Evolutionary conservation across 1,284 basidiomycete species (phyloP).

Genomic region (Ustilago loliicola): DNA sequence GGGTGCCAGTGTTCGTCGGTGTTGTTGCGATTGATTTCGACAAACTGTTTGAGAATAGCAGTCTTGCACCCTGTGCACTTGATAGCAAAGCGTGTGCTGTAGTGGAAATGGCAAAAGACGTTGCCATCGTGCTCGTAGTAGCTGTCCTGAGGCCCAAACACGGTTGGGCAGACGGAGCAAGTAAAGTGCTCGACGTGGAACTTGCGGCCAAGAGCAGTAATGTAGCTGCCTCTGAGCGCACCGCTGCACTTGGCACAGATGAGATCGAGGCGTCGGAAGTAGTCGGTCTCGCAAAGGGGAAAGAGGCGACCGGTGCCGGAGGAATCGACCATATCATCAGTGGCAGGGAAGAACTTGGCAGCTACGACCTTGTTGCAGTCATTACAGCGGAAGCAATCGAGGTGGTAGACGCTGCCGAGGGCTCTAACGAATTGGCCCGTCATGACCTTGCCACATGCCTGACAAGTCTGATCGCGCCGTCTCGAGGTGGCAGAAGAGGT

Average conservation of each 20-base stretch:
- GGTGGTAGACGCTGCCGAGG: conserved; percentile 91
- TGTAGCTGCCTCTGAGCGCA: conserved; percentile 95
- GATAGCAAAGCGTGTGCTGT: conserved; percentile 96
- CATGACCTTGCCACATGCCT: conserved; percentile 73
- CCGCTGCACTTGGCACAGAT: conserved; percentile 96
- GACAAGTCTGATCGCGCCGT: conserved; percentile 62
- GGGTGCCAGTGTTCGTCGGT: conserved; percentile 99
- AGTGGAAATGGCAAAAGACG: conserved; percentile 84
- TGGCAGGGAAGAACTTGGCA: conserved; percentile 92
- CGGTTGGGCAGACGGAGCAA: conserved; percentile 93
- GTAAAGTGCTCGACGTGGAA: conserved; percentile 99
- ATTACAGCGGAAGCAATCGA: conserved; percentile 92
- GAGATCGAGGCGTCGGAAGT: conserved; percentile 93
- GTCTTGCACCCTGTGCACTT: conserved; percentile 98
- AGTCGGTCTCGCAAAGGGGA: conserved; percentile 87
- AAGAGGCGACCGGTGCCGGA: conserved; percentile 58
- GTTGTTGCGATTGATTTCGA: conserved; percentile 98
- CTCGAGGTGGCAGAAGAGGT: conserved; percentile 13
- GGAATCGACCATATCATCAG: conserved; percentile 78
- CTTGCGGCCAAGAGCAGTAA: conserved; percentile 99
- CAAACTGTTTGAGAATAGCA: conserved; percentile 99
- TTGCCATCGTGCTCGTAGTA: conserved; percentile 98
- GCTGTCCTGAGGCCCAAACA: conserved; percentile 97
- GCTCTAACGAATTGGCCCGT: conserved; percentile 97
- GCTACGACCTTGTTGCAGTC: conserved; percentile 97